Evolutionary conservation across 2,329 filamentous ascomycete genomes (phyloP).

Genomic region (Hypoxylon sp.): DNA sequence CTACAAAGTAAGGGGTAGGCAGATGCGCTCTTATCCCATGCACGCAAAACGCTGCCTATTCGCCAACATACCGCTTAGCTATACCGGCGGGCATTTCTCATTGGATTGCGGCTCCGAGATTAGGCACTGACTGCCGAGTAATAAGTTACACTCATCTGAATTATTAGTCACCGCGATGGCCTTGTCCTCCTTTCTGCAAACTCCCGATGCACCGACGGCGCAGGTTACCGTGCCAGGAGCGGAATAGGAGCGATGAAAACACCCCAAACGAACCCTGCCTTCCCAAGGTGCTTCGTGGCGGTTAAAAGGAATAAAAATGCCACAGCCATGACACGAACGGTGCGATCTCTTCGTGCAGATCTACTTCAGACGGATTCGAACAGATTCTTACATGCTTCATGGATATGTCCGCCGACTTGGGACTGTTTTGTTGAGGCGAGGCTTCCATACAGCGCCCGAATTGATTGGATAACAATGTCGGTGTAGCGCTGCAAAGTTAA

Average conservation of each 20-base stretch:
- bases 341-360: constrained; percentile 15
- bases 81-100: constrained; percentile 9
- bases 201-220: constrained; percentile 20
- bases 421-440: constrained; percentile 36
- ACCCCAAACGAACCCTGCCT: constrained; percentile 17
- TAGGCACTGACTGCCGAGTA: constrained; percentile 18
- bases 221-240: constrained; percentile 4
- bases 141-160: constrained; percentile 15
- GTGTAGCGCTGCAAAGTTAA: constrained; percentile 35
- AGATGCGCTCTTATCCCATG: not conserved
- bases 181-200: constrained; percentile 23
- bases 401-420: constrained; percentile 22
- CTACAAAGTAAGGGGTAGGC: constrained; percentile 15
- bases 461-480: constrained; percentile 37
- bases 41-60: constrained; percentile 8
- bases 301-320: constrained; percentile 18
- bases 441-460: constrained; percentile 22
- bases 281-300: not conserved
- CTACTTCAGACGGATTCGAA: constrained; percentile 16
- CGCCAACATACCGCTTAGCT: not conserved
- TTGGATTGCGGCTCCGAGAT: constrained; percentile 24
- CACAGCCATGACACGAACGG: constrained; percentile 17
- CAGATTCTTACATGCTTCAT: constrained; percentile 11
- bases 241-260: constrained; percentile 18
- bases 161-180: constrained; percentile 13